Conservation (phyloP, 768 basidiomycete species). For the Phylloporus arenicola region DNA sequence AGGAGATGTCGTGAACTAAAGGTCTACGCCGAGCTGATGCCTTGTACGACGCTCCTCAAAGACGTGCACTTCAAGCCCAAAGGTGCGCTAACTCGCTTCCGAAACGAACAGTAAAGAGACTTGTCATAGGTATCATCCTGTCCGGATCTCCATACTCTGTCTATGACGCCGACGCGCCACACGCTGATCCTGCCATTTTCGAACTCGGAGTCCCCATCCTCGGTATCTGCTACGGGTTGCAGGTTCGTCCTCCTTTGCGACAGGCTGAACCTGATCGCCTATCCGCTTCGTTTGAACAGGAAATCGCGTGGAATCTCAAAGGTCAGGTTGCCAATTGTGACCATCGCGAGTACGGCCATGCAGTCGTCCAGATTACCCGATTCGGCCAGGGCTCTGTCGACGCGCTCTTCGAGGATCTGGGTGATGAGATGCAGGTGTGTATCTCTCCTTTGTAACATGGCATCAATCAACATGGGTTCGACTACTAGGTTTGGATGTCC, state of each 20-base stretch:
- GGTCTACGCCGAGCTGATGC: slow-evolving; percentile 96
- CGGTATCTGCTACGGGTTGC: slow-evolving; percentile 96
- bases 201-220: slow-evolving; percentile 85
- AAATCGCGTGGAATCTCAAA: slow-evolving; percentile 85
- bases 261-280: not conserved
- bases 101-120: not conserved
- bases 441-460: not conserved
- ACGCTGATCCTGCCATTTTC: slow-evolving; percentile 89
- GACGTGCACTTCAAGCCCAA: slow-evolving; percentile 93
- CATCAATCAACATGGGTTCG: no score
- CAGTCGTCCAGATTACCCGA: slow-evolving; percentile 68
- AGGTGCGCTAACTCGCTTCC: slow-evolving; percentile 43
- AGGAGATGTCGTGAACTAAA: slow-evolving; percentile 95
- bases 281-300: slow-evolving; percentile 43
- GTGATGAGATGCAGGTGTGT: slow-evolving; percentile 82
- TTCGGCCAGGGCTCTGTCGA: slow-evolving; percentile 57
- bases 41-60: slow-evolving; percentile 86
- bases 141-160: slow-evolving; percentile 99
- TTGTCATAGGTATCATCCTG: slow-evolving; percentile 74
- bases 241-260: slow-evolving; percentile 44
- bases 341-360: slow-evolving; percentile 94
- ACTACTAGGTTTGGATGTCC: slow-evolving; percentile 99
- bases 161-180: slow-evolving; percentile 87
- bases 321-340: slow-evolving; percentile 83
- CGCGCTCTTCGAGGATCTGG: slow-evolving; percentile 78